A percentile compares a stretch with the other conserved stretches of the same genome.
These are phyloP conservation scores for Laburnicola sp. DNA, from an alignment of 2,329 filamentous ascomycete species.

Conservation along the genomic window DNA sequence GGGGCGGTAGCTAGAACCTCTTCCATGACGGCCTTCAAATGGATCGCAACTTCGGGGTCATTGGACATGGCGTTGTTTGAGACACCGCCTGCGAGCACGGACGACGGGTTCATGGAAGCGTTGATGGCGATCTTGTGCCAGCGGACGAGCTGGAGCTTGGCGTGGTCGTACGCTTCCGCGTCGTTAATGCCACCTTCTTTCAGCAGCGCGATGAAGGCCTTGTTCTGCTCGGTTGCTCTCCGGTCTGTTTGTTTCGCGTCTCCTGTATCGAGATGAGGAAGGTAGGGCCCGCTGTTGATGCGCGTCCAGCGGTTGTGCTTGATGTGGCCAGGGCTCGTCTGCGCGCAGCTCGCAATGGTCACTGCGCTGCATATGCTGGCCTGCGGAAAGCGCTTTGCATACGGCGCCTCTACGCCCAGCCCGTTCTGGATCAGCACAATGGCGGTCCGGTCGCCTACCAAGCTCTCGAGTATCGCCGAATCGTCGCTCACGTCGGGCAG, in stretches of 20 bases:
- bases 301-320: constrained; percentile 74
- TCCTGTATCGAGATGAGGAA: constrained; percentile 51
- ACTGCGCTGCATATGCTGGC: constrained; percentile 68
- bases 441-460: constrained; percentile 58
- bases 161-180: constrained; percentile 65
- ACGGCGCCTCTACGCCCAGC: constrained; percentile 69
- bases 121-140: constrained; percentile 82
- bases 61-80: constrained; percentile 68
- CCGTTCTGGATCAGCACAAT: constrained; percentile 73
- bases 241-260: constrained; percentile 24
- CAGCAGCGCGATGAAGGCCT: constrained; percentile 59
- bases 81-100: constrained; percentile 66
- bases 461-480: constrained; percentile 62
- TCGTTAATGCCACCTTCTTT: constrained; percentile 66
- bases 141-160: constrained; percentile 68
- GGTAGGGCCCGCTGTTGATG: constrained; percentile 69
- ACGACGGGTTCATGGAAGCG: constrained; percentile 72
- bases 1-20: constrained; percentile 69
- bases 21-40: constrained; percentile 68
- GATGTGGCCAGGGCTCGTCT: constrained; percentile 64
- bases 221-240: constrained; percentile 50
- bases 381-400: constrained; percentile 62
- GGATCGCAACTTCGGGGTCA: constrained; percentile 64
- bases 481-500: constrained; percentile 68
- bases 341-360: constrained; percentile 70